phyloP scores from a whole-genome alignment of 345 rosid species.

The Punica granatum region DNA sequence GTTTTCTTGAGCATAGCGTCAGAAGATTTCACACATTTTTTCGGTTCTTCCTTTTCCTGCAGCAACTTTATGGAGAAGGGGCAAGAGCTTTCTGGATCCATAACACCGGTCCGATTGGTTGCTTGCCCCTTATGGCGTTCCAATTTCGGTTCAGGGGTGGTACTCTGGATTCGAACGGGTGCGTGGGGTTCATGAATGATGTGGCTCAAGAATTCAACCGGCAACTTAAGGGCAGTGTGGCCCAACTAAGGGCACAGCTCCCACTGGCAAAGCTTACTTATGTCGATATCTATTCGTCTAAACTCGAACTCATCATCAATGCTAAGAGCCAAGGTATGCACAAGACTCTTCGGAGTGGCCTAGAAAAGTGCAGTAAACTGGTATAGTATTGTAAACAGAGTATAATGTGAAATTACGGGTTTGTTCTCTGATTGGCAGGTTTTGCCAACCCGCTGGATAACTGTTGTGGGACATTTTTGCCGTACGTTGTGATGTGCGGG shows the following conservation, averaged over 20 bases:
- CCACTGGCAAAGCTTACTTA: slow-evolving; percentile 28
- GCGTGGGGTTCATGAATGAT: slow-evolving; percentile 24
- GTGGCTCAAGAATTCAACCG: slow-evolving; percentile 35
- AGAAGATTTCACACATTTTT: neutral
- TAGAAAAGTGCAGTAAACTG: neutral
- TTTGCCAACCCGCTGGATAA: slow-evolving; percentile 49
- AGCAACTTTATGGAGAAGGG: slow-evolving; percentile 29
- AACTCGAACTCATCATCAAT: slow-evolving; percentile 24
- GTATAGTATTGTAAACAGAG: too few species aligned
- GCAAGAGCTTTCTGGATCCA: slow-evolving; percentile 56
- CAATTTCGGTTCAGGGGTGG: slow-evolving; percentile 16
- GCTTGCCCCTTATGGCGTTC: slow-evolving; percentile 32
- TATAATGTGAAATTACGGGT: neutral
- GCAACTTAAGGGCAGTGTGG: slow-evolving; percentile 26
- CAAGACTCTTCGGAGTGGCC: neutral
- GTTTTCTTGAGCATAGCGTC: too few species aligned
- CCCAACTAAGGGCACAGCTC: slow-evolving; percentile 17
- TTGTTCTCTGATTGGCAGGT: slow-evolving; percentile 31
- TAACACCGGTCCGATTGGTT: slow-evolving; percentile 44
- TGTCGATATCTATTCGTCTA: slow-evolving; percentile 38
- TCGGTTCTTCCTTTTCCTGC: neutral
- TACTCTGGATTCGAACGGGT: slow-evolving; percentile 28
- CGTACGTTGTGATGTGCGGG: slow-evolving; percentile 35
- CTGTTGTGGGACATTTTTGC: slow-evolving; percentile 45
- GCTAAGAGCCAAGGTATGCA: slow-evolving; percentile 8